Base-by-base conservation (phyloP, 2,329 filamentous ascomycete species). In the Macrophomina phaseolina region DNA sequence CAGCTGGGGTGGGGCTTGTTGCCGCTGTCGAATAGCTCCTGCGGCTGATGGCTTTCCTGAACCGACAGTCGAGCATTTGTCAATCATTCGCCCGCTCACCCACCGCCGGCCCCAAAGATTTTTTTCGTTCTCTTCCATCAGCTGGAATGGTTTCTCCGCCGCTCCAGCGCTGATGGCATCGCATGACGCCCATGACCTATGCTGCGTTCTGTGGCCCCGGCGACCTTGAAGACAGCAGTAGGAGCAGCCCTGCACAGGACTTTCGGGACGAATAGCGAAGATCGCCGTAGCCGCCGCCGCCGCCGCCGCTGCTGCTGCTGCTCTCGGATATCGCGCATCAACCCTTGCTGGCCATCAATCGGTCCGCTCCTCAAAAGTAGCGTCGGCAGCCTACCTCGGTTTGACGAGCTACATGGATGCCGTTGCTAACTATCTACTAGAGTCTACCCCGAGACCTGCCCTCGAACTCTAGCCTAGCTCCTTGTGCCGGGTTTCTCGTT, bases 351-450 rank as follows among this genome's bases (percentile, higher is more conserved):
- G 5, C 56, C n/a, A 32, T 60, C 56, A 60, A 46, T 60, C 56
- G 56, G 56, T 48, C 56, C 56, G 56, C 56, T 60, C 30, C 40
- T 60, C 56, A 18, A 12, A 60, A 60, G 28, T 60, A 45, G 56
- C 40, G 56, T 60, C 56, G 40, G 42, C 30, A 60, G 40, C 56
- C 34, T 60, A 60, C 46, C 49, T 53, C 49, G 49, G 49, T n/a
- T 32, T 30, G 28, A 53, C 28, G 5, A 34, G 7, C 28, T 4
- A 7, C 56, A 34, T 58, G 40, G 56, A 46, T 60, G 30, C 56
- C 40, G 40, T 34, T 23, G 56, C 56, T 60, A 8, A 40, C n/a
- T 12, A 28, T 48, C 53, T 46, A 28, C 46, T 28, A 16, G 56
- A 60, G 28, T 40, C 40, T 60, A 28, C 11, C 30, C 28, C 40